Evolutionary conservation across 2,329 filamentous ascomycete species (phyloP).

Genomic region (Cryphonectria parasitica): DNA sequence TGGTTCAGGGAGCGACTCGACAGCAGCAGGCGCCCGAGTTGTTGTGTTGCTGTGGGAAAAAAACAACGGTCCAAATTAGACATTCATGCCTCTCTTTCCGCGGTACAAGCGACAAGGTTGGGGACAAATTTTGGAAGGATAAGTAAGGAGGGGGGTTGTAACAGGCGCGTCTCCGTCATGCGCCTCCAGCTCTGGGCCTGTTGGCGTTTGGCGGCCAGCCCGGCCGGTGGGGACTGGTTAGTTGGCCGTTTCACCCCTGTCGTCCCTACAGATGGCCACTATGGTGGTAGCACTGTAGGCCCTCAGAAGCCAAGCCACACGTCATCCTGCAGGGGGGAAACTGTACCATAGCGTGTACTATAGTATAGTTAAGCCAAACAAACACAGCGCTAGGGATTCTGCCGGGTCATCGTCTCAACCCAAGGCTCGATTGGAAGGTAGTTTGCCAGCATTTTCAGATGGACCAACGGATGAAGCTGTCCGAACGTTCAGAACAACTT

Average conservation of each 20-base stretch:
- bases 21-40: neutral
- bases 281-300: neutral
- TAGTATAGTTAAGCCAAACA: slow-evolving; percentile 13
- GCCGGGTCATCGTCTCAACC: slow-evolving; percentile 22
- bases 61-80: slow-evolving; percentile 12
- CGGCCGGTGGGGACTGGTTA: slow-evolving; percentile 8
- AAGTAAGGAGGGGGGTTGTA: neutral
- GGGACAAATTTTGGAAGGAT: slow-evolving; percentile 25
- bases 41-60: neutral
- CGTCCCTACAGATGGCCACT: neutral
- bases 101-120: slow-evolving; percentile 5
- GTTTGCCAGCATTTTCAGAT: neutral
- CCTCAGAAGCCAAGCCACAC: slow-evolving; percentile 15
- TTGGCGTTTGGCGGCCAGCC: slow-evolving; percentile 16
- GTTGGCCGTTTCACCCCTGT: slow-evolving; percentile 11
- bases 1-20: slow-evolving; percentile 1
- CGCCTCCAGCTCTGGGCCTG: slow-evolving; percentile 14
- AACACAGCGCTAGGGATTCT: slow-evolving; percentile 16
- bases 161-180: slow-evolving; percentile 19
- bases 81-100: slow-evolving; percentile 21
- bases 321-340: slow-evolving; percentile 17
- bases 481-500: neutral
- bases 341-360: neutral
- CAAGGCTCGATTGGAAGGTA: neutral
- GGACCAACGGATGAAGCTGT: neutral